phyloP scores from a whole-genome alignment of 768 basidiomycete genomes.

The Mycena indigotica region DNA sequence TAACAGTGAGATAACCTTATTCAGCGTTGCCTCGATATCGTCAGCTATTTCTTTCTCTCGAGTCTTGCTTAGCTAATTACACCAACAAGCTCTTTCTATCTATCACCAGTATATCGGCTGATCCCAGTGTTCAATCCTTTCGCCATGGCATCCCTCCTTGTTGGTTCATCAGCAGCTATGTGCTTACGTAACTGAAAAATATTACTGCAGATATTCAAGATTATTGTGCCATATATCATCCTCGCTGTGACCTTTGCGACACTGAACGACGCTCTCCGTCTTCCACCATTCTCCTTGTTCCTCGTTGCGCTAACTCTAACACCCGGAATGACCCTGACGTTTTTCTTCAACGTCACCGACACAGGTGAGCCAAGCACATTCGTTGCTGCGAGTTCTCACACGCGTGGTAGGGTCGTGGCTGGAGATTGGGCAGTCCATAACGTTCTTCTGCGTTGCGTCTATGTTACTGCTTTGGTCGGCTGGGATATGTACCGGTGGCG shows the following conservation, averaged over 20 bases:
- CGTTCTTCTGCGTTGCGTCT: constrained; percentile 84
- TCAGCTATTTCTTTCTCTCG: constrained; percentile 37
- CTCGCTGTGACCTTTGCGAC: constrained; percentile 69
- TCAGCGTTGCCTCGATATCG: constrained; percentile 83
- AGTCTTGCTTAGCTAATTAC: not conserved
- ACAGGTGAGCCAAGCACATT: constrained; percentile 47
- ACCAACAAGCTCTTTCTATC: constrained; percentile 72
- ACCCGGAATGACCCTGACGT: constrained; percentile 80
- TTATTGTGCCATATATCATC: constrained; percentile 78
- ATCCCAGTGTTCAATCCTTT: constrained; percentile 87
- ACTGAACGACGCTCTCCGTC: constrained; percentile 63
- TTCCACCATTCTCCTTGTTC: constrained; percentile 82
- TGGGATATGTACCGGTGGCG: constrained; percentile 72
- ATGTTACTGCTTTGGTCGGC: constrained; percentile 79
- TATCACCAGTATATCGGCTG: constrained; percentile 85
- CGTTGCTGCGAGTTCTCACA: not conserved
- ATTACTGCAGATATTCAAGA: constrained; percentile 68
- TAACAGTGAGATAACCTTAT: too few species aligned
- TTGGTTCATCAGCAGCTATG: constrained; percentile 31
- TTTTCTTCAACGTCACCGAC: constrained; percentile 84
- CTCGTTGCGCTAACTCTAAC: constrained; percentile 75
- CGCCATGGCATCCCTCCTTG: constrained; percentile 74
- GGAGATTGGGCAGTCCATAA: constrained; percentile 87
- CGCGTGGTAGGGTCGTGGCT: constrained; percentile 70
- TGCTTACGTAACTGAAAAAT: not conserved